Evolutionary conservation across 108 stramenopile genomes (phyloP).

Genomic region (Cylindrotheca fusiformis): DNA sequence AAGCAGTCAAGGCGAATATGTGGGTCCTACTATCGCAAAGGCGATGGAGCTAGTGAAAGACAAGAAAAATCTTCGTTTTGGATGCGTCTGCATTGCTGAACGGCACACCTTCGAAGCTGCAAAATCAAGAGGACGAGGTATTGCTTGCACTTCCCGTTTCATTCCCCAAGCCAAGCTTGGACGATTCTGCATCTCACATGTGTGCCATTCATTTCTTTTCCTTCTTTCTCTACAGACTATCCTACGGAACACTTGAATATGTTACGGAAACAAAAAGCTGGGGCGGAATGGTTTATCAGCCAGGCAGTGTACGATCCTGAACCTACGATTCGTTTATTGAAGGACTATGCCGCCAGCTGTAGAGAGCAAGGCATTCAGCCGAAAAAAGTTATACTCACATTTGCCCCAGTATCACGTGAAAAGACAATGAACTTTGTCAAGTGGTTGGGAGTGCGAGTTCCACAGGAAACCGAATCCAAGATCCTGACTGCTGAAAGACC

Average conservation of each 20-base stretch:
- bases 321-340: slow-evolving; percentile 52
- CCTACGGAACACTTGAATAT: slow-evolving; percentile 57
- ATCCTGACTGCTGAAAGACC: slow-evolving; percentile 37
- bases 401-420: slow-evolving; percentile 47
- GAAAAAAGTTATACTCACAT: slow-evolving; percentile 56
- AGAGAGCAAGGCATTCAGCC: slow-evolving; percentile 31
- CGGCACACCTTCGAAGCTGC: slow-evolving; percentile 57
- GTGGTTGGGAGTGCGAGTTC: slow-evolving; percentile 63
- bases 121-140: slow-evolving; percentile 18
- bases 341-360: slow-evolving; percentile 54
- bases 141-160: no score
- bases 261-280: slow-evolving; percentile 48
- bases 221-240: slow-evolving; percentile 13
- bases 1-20: slow-evolving; percentile 22
- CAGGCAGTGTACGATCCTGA: slow-evolving; percentile 57
- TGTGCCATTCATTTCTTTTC: neutral
- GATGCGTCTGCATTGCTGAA: slow-evolving; percentile 67
- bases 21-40: slow-evolving; percentile 38
- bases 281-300: slow-evolving; percentile 62
- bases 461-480: slow-evolving; percentile 35
- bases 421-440: slow-evolving; percentile 67
- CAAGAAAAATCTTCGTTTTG: slow-evolving; percentile 28
- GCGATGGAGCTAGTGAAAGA: slow-evolving; percentile 33
- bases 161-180: no score
- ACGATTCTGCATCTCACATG: no score